These are phyloP conservation scores for Spiromastix sp. DNA, from an alignment of 2,329 filamentous ascomycete genomes.

Conservation along the genomic window DNA sequence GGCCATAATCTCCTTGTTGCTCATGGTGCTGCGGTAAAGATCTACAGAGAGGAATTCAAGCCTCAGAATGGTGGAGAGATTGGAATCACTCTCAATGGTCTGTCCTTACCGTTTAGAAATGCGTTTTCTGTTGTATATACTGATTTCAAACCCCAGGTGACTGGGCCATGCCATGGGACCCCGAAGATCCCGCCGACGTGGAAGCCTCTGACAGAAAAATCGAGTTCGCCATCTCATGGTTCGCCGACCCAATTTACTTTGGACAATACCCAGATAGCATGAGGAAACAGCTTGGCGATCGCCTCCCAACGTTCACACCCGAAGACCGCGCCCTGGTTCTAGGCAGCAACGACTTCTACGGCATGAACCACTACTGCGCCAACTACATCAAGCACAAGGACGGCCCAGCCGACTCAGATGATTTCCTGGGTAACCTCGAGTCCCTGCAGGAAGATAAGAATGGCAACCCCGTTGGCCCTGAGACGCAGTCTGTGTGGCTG, in stretches of 20 bases:
- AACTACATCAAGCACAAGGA: constrained; percentile 72
- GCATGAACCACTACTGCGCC: constrained; percentile 89
- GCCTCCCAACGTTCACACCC: constrained; percentile 62
- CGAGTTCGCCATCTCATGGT: constrained; percentile 82
- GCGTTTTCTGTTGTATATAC: neutral
- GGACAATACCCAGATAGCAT: constrained; percentile 78
- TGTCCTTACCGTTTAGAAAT: constrained; percentile 8
- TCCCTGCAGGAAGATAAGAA: constrained; percentile 59
- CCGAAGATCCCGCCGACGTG: constrained; percentile 61
- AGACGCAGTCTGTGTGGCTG: constrained; percentile 76
- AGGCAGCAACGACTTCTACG: constrained; percentile 88
- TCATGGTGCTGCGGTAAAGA: constrained; percentile 70
- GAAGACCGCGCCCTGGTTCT: constrained; percentile 65
- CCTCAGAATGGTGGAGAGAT: constrained; percentile 61
- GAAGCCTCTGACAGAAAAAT: constrained; percentile 71
- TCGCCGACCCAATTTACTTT: constrained; percentile 77
- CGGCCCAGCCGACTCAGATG: constrained; percentile 49
- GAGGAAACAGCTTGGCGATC: constrained; percentile 67
- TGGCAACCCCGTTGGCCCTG: constrained; percentile 64
- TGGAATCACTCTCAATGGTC: constrained; percentile 76
- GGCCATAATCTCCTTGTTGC: constrained; percentile 73
- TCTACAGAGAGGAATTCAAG: constrained; percentile 76
- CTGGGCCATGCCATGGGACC: constrained; percentile 73
- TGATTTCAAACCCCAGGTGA: constrained; percentile 44
- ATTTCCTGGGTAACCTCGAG: constrained; percentile 68